These are phyloP conservation scores for Sabuloglossum arenarium DNA, from an alignment of 495 filamentous ascomycete species.

Conservation along the genomic window DNA sequence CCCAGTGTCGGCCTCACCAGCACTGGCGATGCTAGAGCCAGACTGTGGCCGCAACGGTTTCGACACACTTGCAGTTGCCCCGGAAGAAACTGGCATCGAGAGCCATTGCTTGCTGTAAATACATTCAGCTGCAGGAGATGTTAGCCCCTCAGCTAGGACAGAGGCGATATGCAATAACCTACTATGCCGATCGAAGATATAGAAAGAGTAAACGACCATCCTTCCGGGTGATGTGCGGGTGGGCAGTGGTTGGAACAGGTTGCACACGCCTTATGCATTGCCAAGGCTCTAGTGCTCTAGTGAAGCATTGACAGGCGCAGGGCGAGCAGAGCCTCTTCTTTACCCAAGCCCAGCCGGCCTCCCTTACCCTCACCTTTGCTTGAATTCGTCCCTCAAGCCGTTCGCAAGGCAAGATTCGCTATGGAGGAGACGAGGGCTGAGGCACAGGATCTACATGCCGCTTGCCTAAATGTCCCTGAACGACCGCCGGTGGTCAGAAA, in stretches of 20 bases:
- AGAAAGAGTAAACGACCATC: conserved; percentile 94
- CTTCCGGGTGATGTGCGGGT: conserved; percentile 3
- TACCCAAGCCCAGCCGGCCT: background rate
- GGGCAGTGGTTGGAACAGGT: no score
- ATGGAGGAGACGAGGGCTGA: background rate
- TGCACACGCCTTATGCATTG: no score
- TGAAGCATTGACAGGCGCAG: background rate
- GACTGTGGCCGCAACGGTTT: conserved; percentile 12
- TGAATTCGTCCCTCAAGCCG: background rate
- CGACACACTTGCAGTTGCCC: background rate
- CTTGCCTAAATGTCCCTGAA: background rate
- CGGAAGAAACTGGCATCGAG: conserved; percentile 20
- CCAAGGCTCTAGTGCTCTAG: background rate
- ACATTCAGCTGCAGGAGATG: conserved; percentile 52
- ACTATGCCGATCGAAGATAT: conserved; percentile 98
- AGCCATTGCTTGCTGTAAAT: conserved; percentile 82
- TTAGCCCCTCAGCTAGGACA: background rate
- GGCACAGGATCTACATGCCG: background rate
- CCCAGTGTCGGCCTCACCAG: conserved; percentile 9
- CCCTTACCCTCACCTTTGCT: no score
- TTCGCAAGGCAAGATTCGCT: background rate
- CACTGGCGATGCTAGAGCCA: conserved; percentile 13
- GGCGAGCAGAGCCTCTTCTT: background rate
- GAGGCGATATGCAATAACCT: conserved; percentile 12
- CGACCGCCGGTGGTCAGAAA: conserved; percentile 19